These are phyloP conservation scores for Hortiboletus campestris DNA, from an alignment of 768 basidiomycete genomes.

Conservation along the genomic window DNA sequence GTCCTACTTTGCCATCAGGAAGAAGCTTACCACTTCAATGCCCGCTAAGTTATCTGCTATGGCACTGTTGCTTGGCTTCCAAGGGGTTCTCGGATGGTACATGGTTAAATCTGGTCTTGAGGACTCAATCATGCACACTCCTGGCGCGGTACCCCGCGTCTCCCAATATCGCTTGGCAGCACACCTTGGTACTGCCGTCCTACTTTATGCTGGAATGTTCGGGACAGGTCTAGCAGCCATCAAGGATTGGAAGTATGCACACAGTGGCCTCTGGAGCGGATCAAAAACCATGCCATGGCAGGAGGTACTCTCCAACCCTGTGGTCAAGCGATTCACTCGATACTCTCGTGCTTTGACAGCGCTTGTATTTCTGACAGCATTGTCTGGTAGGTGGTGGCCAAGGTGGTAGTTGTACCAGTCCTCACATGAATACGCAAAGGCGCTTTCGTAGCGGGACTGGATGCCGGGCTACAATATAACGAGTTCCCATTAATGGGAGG, in stretches of 20 bases:
- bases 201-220: conserved; percentile 94
- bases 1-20: conserved; percentile 72
- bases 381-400: conserved; percentile 66
- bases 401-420: not conserved
- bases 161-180: conserved; percentile 96
- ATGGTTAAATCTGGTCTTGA: conserved; percentile 98
- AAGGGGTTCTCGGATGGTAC: conserved; percentile 96
- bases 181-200: conserved; percentile 87
- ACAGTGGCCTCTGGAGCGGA: conserved; percentile 58
- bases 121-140: conserved; percentile 72
- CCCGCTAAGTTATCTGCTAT: conserved; percentile 67
- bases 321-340: conserved; percentile 56
- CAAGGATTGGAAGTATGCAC: conserved; percentile 76
- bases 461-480: conserved; percentile 96
- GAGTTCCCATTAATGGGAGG: conserved; percentile 98
- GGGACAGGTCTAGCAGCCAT: conserved; percentile 70
- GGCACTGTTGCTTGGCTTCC: conserved; percentile 80
- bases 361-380: conserved; percentile 86
- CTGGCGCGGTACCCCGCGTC: conserved; percentile 88
- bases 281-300: conserved; percentile 42
- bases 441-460: conserved; percentile 96
- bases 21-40: conserved; percentile 63
- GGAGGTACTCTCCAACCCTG: conserved; percentile 51
- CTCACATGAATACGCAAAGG: conserved; percentile 45
- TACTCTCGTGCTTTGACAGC: conserved; percentile 62